These are phyloP conservation scores for Yamadazyma insecticola DNA, from an alignment of 805 yeast species.

Conservation along the genomic window DNA sequence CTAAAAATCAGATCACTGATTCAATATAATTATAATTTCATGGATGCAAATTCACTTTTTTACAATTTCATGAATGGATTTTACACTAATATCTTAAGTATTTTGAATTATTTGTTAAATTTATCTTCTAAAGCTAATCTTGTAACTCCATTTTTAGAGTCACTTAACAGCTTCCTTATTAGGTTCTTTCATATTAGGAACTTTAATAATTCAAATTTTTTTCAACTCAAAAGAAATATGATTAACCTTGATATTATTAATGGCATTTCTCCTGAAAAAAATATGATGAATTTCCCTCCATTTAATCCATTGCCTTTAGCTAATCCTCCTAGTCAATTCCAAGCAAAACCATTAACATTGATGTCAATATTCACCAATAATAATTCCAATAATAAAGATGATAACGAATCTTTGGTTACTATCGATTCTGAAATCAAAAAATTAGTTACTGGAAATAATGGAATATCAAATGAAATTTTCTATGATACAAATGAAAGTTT, in stretches of 20 bases:
- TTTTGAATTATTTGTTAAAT: constrained; percentile 2
- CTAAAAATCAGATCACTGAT: constrained; percentile 1
- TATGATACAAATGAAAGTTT: constrained; percentile 1
- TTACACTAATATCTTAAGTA: constrained; percentile 1
- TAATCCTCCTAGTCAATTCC: constrained; percentile 9
- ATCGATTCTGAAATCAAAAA: constrained; percentile 9
- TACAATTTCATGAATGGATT: constrained; percentile 11
- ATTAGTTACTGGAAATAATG: constrained; percentile 4
- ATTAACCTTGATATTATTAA: constrained; percentile 9
- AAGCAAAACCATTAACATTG: constrained; percentile 6
- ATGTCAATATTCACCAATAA: constrained; percentile 2
- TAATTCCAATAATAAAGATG: constrained; percentile 1
- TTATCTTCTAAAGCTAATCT: constrained; percentile 1
- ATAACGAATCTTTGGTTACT: constrained; percentile 6
- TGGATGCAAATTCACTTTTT: constrained; percentile 8
- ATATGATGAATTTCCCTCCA: constrained; percentile 23
- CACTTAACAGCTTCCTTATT: constrained; percentile 9
- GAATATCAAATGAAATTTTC: constrained; percentile 9
- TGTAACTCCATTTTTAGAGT: constrained; percentile 11
- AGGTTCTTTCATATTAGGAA: constrained; percentile 10
- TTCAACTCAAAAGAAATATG: constrained; percentile 10
- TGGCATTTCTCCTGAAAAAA: constrained; percentile 17
- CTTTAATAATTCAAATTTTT: constrained; percentile 11
- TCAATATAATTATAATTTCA: constrained; percentile 3
- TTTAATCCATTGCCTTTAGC: constrained; percentile 18